Evolutionary conservation across 106 monocot species (phyloP), one percentile per base, ranked within the genome.

Genomic region (Apostasia ramifera): DNA sequence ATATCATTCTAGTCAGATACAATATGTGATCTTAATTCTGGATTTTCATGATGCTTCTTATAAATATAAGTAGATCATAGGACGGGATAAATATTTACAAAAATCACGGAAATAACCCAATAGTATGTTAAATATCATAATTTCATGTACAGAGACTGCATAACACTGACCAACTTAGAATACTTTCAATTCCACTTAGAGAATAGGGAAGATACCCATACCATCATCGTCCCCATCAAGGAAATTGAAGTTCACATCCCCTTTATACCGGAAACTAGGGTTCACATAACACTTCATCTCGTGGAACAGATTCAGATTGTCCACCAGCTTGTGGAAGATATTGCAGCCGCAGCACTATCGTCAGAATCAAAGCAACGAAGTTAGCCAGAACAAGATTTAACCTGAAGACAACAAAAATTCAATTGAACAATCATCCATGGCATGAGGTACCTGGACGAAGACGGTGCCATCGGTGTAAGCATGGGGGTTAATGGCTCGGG

Each of bases 381-480:
- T 37, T 45, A 42, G 9, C 51, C 55, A 59, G 57, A 11, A 66
- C 14, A 53, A 8, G 7, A 41, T 67, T 52, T 4, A 52, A 10
- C 10, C 7, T 6, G 52, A 58, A 8, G 40, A 3, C 5, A 38
- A 11, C 47, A 55, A 53, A n/a, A 5, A 39, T 2, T 15, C 38
- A 72, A 44, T 9, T 40, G 48, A 51, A 47, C 0, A 66, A 50
- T 44, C 8, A 74, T 12, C 14, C 38, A 53, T 46, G 10, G 1
- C 3, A 55, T 1, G 38, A 1, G 38, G 61, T 75, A 92, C 97
- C 97, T 98, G 97, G 55, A 98, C 97, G 53, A 98, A 98, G 39
- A 98, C 97, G 40, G 97, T 98, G 45, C 97, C 97, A 13, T 89
- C 97, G 10, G 97, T 90, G 80, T 98, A 98, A 1, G 97, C 97